Evolutionary conservation across 148 eudicot species (phyloP), one percentile per base, ranked within the genome.

Genomic region (Rhododendron williamsianum): DNA sequence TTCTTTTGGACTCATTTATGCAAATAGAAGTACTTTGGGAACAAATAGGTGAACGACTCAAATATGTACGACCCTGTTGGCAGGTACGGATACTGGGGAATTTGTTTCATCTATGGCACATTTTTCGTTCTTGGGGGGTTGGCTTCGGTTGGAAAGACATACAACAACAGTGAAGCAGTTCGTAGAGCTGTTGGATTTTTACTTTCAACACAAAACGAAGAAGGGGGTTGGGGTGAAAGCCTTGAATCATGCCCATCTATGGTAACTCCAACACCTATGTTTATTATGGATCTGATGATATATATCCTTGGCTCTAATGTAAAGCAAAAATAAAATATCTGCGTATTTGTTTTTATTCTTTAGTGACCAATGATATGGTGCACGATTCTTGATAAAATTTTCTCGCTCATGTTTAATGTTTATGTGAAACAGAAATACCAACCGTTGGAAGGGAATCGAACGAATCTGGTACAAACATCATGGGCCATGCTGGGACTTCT

Each of bases 141-240:
- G 8, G 85, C 85, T 67, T 63, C 91, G 2, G 89, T 82, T 19
- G 93, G 93, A 38, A 87, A 73, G 85, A 88, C 89, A 2, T 90
- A 81, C 36, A 30, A 86, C 13, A 91, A 90, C 73, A 87, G 85
- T 76, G 85, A 87, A 82, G 85, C 91, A 4, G 88, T 91, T 51
- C 83, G 90, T 3, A 85, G 87, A 87, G 93, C 82, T 1, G 91
- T 91, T 12, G 51, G 81, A 6, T 88, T 90, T 82, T 80, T 84
- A 73, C 88, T 90, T 54, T 84, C 89, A 9, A 67, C 35, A 48
- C 89, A 91, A 85, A 90, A 89, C 25, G 89, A 87, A 67, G 91
- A 91, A 23, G 93, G 93, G 54, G 93, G 93, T 60, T 91, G 92
- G 92, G 92, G 92, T 69, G 92, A 91, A 82, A 84, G 91, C 74